Base-by-base conservation (phyloP, 192 early-diverging fungal species). In the Phycomyces blakesleeanus region DNA sequence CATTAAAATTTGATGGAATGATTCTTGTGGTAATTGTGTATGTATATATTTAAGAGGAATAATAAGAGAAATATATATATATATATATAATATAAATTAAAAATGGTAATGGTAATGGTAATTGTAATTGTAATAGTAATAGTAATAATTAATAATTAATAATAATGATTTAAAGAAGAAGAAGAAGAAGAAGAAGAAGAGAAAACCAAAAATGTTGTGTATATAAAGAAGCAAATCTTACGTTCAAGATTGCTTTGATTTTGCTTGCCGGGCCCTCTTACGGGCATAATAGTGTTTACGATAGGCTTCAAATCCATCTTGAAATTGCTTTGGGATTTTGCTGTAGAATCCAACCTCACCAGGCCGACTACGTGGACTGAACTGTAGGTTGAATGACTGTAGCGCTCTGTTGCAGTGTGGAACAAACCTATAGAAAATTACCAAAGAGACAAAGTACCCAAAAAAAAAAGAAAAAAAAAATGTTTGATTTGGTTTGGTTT, bases 321-420 rank as follows among this genome's bases (percentile, higher is more conserved):
- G 80, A 47, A 85, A 76, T 38, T 70, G 68, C 29, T 74, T 78
- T 38, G 83, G 83, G 14, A 85, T 77, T 49, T 77, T 81, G 14
- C 68, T 64, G 49, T 76, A 76, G 52, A 85, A 85, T 7, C 73
- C 68, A 3, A 85, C 38, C 59, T 78, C 71, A 29, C 77, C 78
- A 14, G 66, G 55, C 41, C 73, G 77, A 37, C 71, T 77, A 24
- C 61, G 41, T 2, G 70, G 64, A 50, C 78, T 80, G 49, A 85
- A 85, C 49, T 82, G 75, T 63, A 85, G 69, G 49, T 85, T 80
- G 58, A 80, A 85, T 24, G 75, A 76, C n/a, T 76, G 59, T 37
- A 85, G 66, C 12, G 78, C 78, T 39, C 79, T 73, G 44, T 85
- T 85, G 29, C 80, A 82, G 24, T 82, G 83, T 37, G 83, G 83